phyloP scores from a whole-genome alignment of 2,329 filamentous ascomycete species.

The Didymella pomorum region DNA sequence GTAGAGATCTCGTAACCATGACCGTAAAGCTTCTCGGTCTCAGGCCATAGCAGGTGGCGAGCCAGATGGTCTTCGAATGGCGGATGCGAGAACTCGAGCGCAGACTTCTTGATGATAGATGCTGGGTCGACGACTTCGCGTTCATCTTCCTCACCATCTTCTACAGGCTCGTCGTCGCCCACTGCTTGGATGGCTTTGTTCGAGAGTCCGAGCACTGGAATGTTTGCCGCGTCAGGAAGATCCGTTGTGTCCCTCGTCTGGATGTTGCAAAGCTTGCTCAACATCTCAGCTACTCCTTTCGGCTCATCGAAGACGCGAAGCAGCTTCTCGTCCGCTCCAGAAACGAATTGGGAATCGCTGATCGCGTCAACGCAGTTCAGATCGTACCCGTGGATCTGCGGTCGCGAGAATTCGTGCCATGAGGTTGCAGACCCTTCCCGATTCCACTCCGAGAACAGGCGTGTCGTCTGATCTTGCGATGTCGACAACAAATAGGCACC shows the following conservation, averaged over 20 bases:
- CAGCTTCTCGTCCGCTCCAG: slow-evolving; percentile 97
- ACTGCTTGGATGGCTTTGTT: slow-evolving; percentile 83
- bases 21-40: slow-evolving; percentile 95
- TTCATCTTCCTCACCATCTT: slow-evolving; percentile 59
- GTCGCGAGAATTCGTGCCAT: slow-evolving; percentile 95
- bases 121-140: slow-evolving; percentile 64
- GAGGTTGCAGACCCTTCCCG: slow-evolving; percentile 57
- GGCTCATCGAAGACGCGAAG: slow-evolving; percentile 94
- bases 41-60: slow-evolving; percentile 92
- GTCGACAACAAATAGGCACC: slow-evolving; percentile 90
- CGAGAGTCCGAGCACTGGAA: slow-evolving; percentile 92
- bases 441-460: slow-evolving; percentile 83
- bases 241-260: slow-evolving; percentile 25
- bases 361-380: slow-evolving; percentile 90
- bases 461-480: slow-evolving; percentile 89
- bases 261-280: slow-evolving; percentile 73
- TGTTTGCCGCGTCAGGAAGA: slow-evolving; percentile 87
- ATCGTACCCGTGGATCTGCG: slow-evolving; percentile 98
- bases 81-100: slow-evolving; percentile 73
- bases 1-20: slow-evolving; percentile 97
- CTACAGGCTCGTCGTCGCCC: slow-evolving; percentile 42
- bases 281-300: slow-evolving; percentile 77
- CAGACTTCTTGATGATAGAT: slow-evolving; percentile 65
- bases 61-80: slow-evolving; percentile 90
- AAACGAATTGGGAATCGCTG: slow-evolving; percentile 79